Evolutionary conservation across 495 filamentous ascomycete species (phyloP).

Genomic region (Aspergillus asperescens): DNA sequence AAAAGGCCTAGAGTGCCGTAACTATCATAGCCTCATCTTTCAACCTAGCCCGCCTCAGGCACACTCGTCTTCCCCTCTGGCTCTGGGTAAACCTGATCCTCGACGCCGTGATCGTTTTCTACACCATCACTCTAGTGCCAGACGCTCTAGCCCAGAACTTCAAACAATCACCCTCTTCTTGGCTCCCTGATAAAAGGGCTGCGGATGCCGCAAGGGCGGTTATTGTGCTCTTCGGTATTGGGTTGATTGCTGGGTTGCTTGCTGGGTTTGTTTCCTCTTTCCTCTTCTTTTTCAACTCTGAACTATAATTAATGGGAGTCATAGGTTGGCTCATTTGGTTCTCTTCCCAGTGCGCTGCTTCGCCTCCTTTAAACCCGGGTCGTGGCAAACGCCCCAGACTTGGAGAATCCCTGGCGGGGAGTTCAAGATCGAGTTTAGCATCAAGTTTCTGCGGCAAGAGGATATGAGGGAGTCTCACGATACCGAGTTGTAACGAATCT

Average conservation of each 20-base stretch:
- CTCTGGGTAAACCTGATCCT: background rate
- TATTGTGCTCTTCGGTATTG: background rate
- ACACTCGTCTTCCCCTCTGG: background rate
- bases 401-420: conserved; percentile 8
- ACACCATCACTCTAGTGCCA: background rate
- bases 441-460: conserved; percentile 4
- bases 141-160: background rate
- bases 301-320: background rate
- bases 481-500: background rate
- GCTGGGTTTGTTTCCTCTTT: background rate
- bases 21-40: background rate
- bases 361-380: background rate
- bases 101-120: conserved; percentile 1
- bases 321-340: background rate
- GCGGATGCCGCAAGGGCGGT: background rate
- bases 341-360: conserved; percentile 2
- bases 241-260: background rate
- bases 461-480: background rate
- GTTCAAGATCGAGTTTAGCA: conserved; percentile 9
- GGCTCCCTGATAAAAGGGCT: conserved; percentile 4
- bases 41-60: conserved; percentile 2
- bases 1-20: background rate
- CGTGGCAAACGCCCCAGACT: background rate
- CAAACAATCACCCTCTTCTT: background rate
- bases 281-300: background rate